Evolutionary conservation across 768 basidiomycete species (phyloP).

Genomic region (Tylopilus intermedius): DNA sequence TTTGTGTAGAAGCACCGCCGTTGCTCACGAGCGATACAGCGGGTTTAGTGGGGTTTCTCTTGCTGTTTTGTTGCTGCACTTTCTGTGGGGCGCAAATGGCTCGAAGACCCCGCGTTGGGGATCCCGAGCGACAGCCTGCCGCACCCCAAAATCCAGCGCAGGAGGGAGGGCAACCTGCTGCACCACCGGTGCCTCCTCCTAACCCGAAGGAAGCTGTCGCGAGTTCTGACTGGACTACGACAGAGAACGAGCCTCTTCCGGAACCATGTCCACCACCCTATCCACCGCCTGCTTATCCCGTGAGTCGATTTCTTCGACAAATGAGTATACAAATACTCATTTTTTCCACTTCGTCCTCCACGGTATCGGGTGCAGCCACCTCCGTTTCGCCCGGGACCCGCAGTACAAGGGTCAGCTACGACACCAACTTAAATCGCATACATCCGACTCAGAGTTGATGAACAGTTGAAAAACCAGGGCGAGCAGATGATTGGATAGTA

Average conservation of each 20-base stretch:
- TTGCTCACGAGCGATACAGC: not conserved
- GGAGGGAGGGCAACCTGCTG: not conserved
- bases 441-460: too few species aligned
- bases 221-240: not conserved
- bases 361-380: not conserved
- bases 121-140: not conserved
- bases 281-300: constrained; percentile 12
- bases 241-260: not conserved
- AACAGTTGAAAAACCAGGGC: too few species aligned
- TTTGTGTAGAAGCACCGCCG: not conserved
- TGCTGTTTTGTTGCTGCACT: not conserved
- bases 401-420: not conserved
- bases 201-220: not conserved
- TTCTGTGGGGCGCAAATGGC: not conserved
- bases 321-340: not conserved
- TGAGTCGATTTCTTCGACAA: not conserved
- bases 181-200: not conserved
- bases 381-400: not conserved
- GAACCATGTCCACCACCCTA: constrained; percentile 4
- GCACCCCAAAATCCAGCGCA: not conserved
- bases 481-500: too few species aligned
- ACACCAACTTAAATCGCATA: not conserved
- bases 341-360: not conserved
- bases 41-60: not conserved
- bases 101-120: not conserved